Evolutionary conservation across 805 yeast species (phyloP), one percentile per base, ranked within the genome.

Genomic region (Metschnikowia vanudenii): DNA sequence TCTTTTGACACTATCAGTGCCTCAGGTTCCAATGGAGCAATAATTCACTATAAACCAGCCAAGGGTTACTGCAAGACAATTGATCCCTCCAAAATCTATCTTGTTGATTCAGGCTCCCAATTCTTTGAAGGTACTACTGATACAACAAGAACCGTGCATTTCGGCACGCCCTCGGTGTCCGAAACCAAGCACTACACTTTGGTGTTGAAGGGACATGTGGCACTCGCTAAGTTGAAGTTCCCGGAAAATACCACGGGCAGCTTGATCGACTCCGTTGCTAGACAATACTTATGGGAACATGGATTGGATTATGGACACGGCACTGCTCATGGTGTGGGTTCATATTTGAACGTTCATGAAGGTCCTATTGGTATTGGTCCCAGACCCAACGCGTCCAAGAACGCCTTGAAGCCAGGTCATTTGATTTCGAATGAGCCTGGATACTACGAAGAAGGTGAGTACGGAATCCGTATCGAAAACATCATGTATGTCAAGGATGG

Each of bases 1-100:
- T 82, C 89, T 3, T 86, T 86, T 63, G 82, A 79, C 40, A 85
- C 94, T 0, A 85, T 86, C 39, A 80, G 88, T 42, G 79, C 90
- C 4, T 74, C 88, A 1, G 94, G 92, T 0, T 72, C 88, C 11
- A 86, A 85, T 61, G 87, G 88, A 8, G 87, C 94, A 1, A 71
- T 86, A 26, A 84, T 87, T 50, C 95, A 87, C 62, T 87, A 87
- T 61, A 68, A 80, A 35, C 94, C 95, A 3, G 55, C 61, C 11
- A 60, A 64, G 41, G 68, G 68, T 2, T 59, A 63, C 10, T 71
- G 76, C 48, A 56, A 78, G 6, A 63, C 74, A 8, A 79, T 81
- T 37, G 76, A 80, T 53, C 84, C 82, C 6, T 64, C 68, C 32
- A 73, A 77, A 40, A 66, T 80, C 18, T 81, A 79, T 58, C 67